phyloP scores from a whole-genome alignment of 805 yeast species.

The Kazachstania kunashirensis region DNA sequence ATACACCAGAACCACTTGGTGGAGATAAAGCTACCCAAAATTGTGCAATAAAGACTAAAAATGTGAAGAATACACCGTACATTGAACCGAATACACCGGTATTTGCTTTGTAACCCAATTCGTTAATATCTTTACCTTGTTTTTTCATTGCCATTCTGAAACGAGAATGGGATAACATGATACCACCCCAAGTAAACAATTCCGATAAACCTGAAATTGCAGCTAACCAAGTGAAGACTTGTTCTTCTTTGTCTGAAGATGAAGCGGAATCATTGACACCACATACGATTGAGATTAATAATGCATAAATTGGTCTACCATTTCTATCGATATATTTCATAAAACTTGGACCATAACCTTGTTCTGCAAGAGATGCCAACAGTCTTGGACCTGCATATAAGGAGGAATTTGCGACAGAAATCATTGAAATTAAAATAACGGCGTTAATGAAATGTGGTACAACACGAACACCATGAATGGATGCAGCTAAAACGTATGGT shows the following conservation, averaged over 20 bases:
- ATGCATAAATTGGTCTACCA: slow-evolving; percentile 53
- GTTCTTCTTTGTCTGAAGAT: slow-evolving; percentile 40
- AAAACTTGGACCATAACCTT: slow-evolving; percentile 54
- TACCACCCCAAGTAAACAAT: slow-evolving; percentile 49
- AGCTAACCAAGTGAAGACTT: slow-evolving; percentile 51
- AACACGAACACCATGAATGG: slow-evolving; percentile 49
- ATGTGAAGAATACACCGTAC: slow-evolving; percentile 39
- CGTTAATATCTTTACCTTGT: slow-evolving; percentile 38
- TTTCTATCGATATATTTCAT: slow-evolving; percentile 45
- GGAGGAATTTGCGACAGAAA: slow-evolving; percentile 71
- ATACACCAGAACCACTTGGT: slow-evolving; percentile 33
- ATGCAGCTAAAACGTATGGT: slow-evolving; percentile 67
- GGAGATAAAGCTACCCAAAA: slow-evolving; percentile 60
- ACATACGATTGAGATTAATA: slow-evolving; percentile 38
- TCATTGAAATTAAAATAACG: slow-evolving; percentile 60
- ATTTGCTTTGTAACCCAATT: slow-evolving; percentile 42
- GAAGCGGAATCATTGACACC: slow-evolving; percentile 56
- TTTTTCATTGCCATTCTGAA: slow-evolving; percentile 45
- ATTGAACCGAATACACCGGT: slow-evolving; percentile 43
- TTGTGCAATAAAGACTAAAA: slow-evolving; percentile 44
- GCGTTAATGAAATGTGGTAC: slow-evolving; percentile 68
- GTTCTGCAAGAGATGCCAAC: slow-evolving; percentile 56
- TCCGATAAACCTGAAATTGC: slow-evolving; percentile 50
- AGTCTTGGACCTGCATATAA: slow-evolving; percentile 68
- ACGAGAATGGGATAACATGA: slow-evolving; percentile 42